A percentile compares a stretch with the other conserved stretches of the same genome.
phyloP scores from a whole-genome alignment of 257 asterid species.

The Nicotiana obtusifolia region DNA sequence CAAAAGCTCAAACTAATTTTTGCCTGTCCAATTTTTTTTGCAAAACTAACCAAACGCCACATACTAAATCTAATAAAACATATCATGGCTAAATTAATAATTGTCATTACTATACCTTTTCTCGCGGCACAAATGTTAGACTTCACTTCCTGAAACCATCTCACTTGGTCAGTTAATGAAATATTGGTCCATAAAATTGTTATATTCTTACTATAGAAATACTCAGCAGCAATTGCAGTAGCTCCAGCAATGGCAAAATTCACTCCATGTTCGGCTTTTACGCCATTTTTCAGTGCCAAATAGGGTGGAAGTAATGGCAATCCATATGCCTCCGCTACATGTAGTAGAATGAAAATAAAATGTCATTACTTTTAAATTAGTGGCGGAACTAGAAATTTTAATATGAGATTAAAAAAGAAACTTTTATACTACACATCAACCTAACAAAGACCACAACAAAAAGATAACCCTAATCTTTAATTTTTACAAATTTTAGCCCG shows the following conservation, averaged over 20 bases:
- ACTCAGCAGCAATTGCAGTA: conserved; percentile 61
- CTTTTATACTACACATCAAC: too few species aligned
- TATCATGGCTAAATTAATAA: not conserved
- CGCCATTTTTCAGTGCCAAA: conserved; percentile 31
- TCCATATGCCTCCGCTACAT: conserved; percentile 75
- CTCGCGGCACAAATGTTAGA: conserved; percentile 46
- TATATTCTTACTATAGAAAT: conserved; percentile 49
- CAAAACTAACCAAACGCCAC: not conserved
- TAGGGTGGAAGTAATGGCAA: conserved; percentile 60
- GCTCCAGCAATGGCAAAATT: conserved; percentile 89
- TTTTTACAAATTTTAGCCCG: too few species aligned
- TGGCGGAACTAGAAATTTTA: not conserved
- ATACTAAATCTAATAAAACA: not conserved
- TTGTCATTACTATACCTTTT: conserved; percentile 31
- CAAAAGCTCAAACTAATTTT: too few species aligned
- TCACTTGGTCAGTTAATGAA: conserved; percentile 55
- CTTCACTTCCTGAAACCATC: conserved; percentile 62
- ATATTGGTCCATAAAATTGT: conserved; percentile 69
- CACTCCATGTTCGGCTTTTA: conserved; percentile 49
- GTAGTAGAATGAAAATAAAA: not conserved
- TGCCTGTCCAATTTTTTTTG: too few species aligned
- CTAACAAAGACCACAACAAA: too few species aligned
- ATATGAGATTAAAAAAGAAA: too few species aligned
- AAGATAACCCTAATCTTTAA: too few species aligned
- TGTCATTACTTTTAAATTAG: not conserved